Conservation (phyloP, 2,329 filamentous ascomycete species). For the Tolypocladium inflatum region DNA sequence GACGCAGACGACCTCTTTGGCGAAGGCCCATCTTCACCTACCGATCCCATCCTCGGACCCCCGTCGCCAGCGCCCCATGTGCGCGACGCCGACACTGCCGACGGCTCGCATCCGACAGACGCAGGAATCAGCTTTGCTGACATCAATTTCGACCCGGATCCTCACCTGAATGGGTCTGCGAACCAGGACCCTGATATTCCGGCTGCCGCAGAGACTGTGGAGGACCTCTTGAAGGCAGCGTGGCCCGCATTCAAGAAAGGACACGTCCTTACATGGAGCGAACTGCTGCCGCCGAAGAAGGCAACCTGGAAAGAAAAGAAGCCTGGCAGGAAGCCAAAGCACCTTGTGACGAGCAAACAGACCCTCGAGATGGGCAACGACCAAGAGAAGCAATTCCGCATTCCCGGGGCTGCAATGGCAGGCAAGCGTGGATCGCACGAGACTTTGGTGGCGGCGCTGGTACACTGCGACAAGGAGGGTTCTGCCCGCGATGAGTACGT, state of each 20-base stretch:
- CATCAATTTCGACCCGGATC: constrained; percentile 40
- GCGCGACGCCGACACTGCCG: constrained; percentile 27
- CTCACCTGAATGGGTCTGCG: constrained; percentile 28
- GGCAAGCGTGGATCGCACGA: constrained; percentile 50
- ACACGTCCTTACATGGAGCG: constrained; percentile 67
- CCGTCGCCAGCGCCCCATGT: constrained; percentile 35
- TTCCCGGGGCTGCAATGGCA: constrained; percentile 50
- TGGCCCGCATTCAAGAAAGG: constrained; percentile 76
- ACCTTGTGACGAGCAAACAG: constrained; percentile 78
- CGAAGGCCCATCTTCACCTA: constrained; percentile 44
- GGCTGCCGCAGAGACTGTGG: constrained; percentile 59
- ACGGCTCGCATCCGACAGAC: constrained; percentile 22
- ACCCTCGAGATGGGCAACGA: constrained; percentile 79
- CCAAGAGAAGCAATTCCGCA: constrained; percentile 75
- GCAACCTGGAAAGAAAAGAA: constrained; percentile 71
- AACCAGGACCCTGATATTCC: constrained; percentile 57
- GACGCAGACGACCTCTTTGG: constrained; percentile 62
- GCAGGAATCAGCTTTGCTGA: constrained; percentile 25
- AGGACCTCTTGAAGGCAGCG: constrained; percentile 67
- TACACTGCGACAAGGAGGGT: constrained; percentile 33
- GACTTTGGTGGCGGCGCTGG: constrained; percentile 36
- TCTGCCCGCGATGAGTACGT: constrained; percentile 22
- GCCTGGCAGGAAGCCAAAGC: constrained; percentile 69
- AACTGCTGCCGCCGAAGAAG: constrained; percentile 72
- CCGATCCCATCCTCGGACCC: constrained; percentile 29